phyloP scores from a whole-genome alignment of 345 rosid species.

The Euphorbia tirucalli region DNA sequence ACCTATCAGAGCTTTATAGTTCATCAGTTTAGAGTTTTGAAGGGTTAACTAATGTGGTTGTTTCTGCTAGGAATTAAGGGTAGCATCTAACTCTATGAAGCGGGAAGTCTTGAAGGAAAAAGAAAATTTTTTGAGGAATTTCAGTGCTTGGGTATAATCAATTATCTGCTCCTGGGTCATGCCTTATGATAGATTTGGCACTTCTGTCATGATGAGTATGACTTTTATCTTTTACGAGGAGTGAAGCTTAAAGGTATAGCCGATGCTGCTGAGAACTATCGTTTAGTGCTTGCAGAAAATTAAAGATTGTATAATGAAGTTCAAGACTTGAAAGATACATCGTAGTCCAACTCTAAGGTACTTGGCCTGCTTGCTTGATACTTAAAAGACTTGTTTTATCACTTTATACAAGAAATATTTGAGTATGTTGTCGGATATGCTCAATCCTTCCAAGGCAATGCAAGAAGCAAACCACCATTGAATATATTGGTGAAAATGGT shows the following conservation, averaged over 20 bases:
- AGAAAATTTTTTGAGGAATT: slow-evolving; percentile 57
- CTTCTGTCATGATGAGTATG: slow-evolving; percentile 11
- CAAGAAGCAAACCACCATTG: slow-evolving; percentile 66
- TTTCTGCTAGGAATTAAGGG: slow-evolving; percentile 57
- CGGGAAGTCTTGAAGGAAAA: slow-evolving; percentile 64
- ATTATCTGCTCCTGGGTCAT: not conserved
- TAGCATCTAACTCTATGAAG: slow-evolving; percentile 56
- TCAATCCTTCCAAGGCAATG: slow-evolving; percentile 88
- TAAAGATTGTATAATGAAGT: slow-evolving; percentile 85
- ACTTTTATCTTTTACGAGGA: slow-evolving; percentile 39
- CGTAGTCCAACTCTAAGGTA: not conserved
- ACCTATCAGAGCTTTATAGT: slow-evolving; percentile 53
- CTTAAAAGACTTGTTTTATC: slow-evolving; percentile 23
- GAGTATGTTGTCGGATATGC: slow-evolving; percentile 92
- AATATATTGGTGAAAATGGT: slow-evolving; percentile 84
- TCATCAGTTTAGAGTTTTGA: slow-evolving; percentile 51
- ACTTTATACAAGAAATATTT: slow-evolving; percentile 64
- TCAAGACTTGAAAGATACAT: slow-evolving; percentile 90
- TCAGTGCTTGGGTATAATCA: slow-evolving; percentile 56
- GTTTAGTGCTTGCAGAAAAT: slow-evolving; percentile 75
- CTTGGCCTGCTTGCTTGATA: slow-evolving; percentile 17
- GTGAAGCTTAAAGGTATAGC: slow-evolving; percentile 70
- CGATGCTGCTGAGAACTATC: slow-evolving; percentile 86
- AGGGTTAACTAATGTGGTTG: slow-evolving; percentile 43
- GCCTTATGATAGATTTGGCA: slow-evolving; percentile 14